Conservation (phyloP, 768 basidiomycete genomes). For the Coprinopsis sp. region DNA sequence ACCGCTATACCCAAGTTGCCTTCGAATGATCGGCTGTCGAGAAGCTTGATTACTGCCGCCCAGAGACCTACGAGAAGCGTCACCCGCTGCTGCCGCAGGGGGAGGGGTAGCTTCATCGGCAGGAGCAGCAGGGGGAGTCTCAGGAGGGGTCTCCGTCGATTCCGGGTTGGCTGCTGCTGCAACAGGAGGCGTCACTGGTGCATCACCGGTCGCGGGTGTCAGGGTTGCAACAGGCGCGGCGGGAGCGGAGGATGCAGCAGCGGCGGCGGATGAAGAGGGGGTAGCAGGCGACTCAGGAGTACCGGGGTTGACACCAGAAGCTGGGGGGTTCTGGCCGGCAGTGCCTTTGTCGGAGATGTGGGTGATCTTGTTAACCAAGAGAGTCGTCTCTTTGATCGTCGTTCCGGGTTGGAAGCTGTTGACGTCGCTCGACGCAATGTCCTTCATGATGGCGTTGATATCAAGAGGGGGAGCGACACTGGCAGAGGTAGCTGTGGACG, state of each 20-base stretch:
- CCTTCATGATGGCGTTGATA: background rate
- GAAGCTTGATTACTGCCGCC: background rate
- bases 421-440: background rate
- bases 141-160: background rate
- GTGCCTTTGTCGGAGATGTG: background rate
- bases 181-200: background rate
- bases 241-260: background rate
- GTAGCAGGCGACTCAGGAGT: background rate
- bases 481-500: background rate
- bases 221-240: background rate
- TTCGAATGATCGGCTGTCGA: background rate
- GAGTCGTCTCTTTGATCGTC: conserved; percentile 1
- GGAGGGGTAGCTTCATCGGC: background rate
- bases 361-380: conserved; percentile 1
- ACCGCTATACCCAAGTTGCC: conserved; percentile 8
- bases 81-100: conserved; percentile 1
- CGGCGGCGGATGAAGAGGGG: background rate
- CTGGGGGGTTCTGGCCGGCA: background rate
- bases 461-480: background rate
- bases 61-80: background rate
- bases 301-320: background rate
- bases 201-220: background rate
- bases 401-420: background rate
- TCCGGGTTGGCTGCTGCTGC: background rate
- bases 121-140: background rate